Base-by-base conservation (phyloP, 2,329 filamentous ascomycete species). In the Fusarium lyarnte region DNA sequence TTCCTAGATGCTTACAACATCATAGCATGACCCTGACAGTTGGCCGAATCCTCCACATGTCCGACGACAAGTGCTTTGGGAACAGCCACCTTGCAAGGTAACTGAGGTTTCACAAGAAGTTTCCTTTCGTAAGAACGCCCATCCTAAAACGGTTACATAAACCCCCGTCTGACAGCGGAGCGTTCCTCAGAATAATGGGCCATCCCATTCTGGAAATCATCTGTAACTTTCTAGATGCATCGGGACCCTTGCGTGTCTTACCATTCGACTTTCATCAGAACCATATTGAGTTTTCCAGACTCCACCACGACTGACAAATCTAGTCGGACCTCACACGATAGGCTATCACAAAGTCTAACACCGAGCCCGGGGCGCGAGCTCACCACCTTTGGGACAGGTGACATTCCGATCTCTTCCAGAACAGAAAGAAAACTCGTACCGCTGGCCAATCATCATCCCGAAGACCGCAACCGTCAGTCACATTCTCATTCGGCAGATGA, bases 391-490 rank as follows among this genome's bases (percentile, higher is more conserved):
- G n/a, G 58, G 45, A 63, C 43, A 42, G 31, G 17, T 57, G 21
- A 7, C 36, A 57, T 69, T 58, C 49, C 58, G 33, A 21, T 9
- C 11, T 33, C 29, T 17, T 49, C 46, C 11, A 33, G 46, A 49
- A 49, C 29, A 49, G 23, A 16, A 35, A 17, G 14, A 16, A 35
- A 9, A 9, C 33, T 33, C 23, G 35, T 58, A 42, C 8, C 10
- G 21, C 43, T 31, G 6, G 8, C 58, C 49, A 58, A 58, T 52
- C 27, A 25, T 5, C 16, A 17, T 23, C n/a, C 16, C 3, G 8
- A n/a, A 4, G 13, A 23, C 45, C 38, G 58, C 65, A 69, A 69
- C 45, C 64, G 58, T 69, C 65, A 3, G 19, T 45, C 4, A 11
- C 23, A 3, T 46, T 23, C 17, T 16, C 42, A 45, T 57, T 25